Base-by-base conservation (phyloP, 768 basidiomycete genomes). In the Daedaleopsis sinensis region DNA sequence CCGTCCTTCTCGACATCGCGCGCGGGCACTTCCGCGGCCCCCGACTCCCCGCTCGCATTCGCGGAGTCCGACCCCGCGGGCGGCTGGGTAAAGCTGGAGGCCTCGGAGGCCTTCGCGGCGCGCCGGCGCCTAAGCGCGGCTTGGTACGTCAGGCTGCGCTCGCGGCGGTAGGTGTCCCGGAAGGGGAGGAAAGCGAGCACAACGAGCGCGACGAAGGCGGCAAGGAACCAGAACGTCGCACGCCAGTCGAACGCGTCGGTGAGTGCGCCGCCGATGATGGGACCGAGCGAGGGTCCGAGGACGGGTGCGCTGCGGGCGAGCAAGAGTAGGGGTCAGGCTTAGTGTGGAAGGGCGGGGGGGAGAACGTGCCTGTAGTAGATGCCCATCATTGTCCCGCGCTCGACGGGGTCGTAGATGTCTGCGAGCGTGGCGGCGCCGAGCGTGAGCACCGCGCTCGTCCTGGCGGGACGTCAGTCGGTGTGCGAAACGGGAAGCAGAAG, bases 61-160 rank as follows among this genome's bases (percentile, higher is more conserved):
- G 23, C 47, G 27, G 27, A 3, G 3, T 32, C 27, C 27, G 65
- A 62, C 15, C 62, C 63, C 23, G 63, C 60, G 7, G 67, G 60
- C 16, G 65, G 66, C 16, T 71, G 65, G 4, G 62, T 63, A 10
- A 71, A 55, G 19, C 70, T 69, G 16, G 66, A 61, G 42, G 69
- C 55, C 55, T 71, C 64, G 24, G 69, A 63, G 24, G 66, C 59
- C 39, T 63, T 64, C 36, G 66, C 55, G 11, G 71, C 69, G 46
- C 72, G 72, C 6, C 77, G 58, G 18, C 81, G 78, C 50, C 79
- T 74, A 43, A 91, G 75, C 0, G 87, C 86, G 43, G 79, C 79
- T 70, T 91, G 90, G 72, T 95, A 96, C 3, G 85, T 84, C 23
- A 90, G 74, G 57, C 93, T 95, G 46, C 95, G 87, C 68, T 94